These are phyloP conservation scores for Aspergillus quadricinctus DNA, from an alignment of 2,329 filamentous ascomycete species.

Conservation along the genomic window DNA sequence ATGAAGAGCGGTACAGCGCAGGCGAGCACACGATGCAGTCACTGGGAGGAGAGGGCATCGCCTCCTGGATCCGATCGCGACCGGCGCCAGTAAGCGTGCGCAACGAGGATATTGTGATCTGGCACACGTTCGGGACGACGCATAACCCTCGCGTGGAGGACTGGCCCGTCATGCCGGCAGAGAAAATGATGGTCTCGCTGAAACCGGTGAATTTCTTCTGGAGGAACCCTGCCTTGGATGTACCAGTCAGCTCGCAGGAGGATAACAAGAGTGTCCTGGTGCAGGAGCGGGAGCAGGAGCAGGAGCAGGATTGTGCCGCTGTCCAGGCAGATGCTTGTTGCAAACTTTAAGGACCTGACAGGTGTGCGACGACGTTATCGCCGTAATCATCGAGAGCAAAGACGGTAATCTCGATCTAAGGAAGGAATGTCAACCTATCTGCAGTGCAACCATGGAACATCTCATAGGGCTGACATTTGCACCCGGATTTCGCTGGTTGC, in stretches of 20 bases:
- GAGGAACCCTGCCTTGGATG: conserved; percentile 11
- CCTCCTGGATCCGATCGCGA: conserved; percentile 15
- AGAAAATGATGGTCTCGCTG: conserved; percentile 15
- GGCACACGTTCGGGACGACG: conserved; percentile 39
- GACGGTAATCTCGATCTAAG: background rate
- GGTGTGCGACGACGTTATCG: background rate
- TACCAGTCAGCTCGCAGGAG: conserved; percentile 6
- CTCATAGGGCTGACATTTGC: background rate
- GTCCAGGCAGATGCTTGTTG: background rate
- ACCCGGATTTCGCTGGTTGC: background rate
- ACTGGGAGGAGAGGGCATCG: conserved; percentile 20
- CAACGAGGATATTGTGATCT: conserved; percentile 31
- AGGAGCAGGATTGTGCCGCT: background rate
- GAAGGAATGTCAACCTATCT: background rate
- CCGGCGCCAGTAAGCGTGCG: conserved; percentile 1
- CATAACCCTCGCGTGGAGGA: conserved; percentile 40
- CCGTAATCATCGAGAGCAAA: background rate
- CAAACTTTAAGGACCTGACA: background rate
- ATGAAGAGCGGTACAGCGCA: conserved; percentile 47
- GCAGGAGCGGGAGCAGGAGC: background rate
- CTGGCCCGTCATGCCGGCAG: conserved; percentile 36
- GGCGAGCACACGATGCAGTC: conserved; percentile 51
- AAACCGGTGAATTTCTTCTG: conserved; percentile 10
- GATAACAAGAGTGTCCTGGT: conserved; percentile 6
- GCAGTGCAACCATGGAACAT: background rate